phyloP scores from a whole-genome alignment of 805 yeast species.

The Candida hungchunana region DNA sequence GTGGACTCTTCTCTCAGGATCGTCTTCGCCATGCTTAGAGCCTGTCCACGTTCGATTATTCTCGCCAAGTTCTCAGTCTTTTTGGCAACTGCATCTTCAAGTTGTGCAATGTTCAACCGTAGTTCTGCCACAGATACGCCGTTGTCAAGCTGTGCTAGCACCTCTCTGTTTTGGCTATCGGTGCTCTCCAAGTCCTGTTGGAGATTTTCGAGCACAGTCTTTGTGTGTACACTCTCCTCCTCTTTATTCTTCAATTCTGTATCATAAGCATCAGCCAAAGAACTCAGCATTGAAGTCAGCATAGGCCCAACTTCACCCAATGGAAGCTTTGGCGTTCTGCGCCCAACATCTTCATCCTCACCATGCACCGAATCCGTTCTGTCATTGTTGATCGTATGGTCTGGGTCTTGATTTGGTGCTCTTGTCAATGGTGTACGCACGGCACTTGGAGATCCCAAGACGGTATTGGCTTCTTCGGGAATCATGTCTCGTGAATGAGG shows the following conservation, averaged over 20 bases:
- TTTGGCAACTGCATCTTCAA: slow-evolving; percentile 22
- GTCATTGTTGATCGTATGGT: slow-evolving; percentile 6
- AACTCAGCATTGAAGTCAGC: slow-evolving; percentile 35
- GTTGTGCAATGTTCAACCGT: slow-evolving; percentile 9
- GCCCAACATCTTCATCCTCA: slow-evolving; percentile 3
- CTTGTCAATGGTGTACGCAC: slow-evolving; percentile 2
- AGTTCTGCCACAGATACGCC: slow-evolving; percentile 20
- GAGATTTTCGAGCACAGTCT: slow-evolving; percentile 37
- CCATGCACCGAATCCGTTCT: slow-evolving; percentile 6
- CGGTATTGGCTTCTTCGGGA: too few species aligned
- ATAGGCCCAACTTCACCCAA: slow-evolving; percentile 27
- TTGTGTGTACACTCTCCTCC: slow-evolving; percentile 47
- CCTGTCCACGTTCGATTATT: slow-evolving; percentile 61
- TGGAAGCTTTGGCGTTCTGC: slow-evolving; percentile 19
- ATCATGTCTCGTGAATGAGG: too few species aligned
- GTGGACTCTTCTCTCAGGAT: slow-evolving; percentile 51
- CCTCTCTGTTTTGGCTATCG: slow-evolving; percentile 30
- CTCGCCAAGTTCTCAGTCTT: slow-evolving; percentile 35
- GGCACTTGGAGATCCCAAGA: slow-evolving; percentile 1
- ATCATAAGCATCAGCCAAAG: slow-evolving; percentile 50
- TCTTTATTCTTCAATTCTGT: slow-evolving; percentile 50
- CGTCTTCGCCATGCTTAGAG: slow-evolving; percentile 51
- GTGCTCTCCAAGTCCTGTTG: slow-evolving; percentile 36
- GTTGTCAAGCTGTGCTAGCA: slow-evolving; percentile 19
- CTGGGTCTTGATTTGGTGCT: too few species aligned